Conservation (phyloP, 2,329 filamentous ascomycete species). For the Cladophialophora psammophila region DNA sequence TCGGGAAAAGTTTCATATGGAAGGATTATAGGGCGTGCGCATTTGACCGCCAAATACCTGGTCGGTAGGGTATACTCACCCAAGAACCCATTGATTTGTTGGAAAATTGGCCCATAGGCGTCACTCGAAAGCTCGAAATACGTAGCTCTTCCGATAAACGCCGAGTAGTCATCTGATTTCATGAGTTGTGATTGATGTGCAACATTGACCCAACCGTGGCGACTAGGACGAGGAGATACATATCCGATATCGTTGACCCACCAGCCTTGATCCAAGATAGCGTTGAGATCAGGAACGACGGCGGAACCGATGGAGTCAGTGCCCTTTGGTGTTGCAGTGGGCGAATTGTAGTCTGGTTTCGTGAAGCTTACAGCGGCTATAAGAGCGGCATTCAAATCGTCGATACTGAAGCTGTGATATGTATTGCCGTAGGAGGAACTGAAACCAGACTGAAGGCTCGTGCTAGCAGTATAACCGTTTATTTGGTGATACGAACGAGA, state of each 20-base stretch:
- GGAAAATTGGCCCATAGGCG: not conserved
- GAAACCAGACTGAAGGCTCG: conserved; percentile 20
- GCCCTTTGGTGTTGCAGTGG: not conserved
- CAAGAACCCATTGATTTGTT: conserved; percentile 14
- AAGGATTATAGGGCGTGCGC: conserved; percentile 4
- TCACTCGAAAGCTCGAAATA: conserved; percentile 5
- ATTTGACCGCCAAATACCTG: conserved; percentile 17
- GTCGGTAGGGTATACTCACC: conserved; percentile 19
- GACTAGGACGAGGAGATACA: conserved; percentile 6
- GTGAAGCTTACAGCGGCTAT: conserved; percentile 5
- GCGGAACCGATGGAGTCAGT: conserved; percentile 21
- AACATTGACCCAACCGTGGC: conserved; percentile 25
- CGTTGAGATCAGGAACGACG: conserved; percentile 21
- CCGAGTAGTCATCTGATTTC: conserved; percentile 12
- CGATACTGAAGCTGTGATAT: not conserved
- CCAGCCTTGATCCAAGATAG: conserved; percentile 13
- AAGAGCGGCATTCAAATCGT: not conserved
- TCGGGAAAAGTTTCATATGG: conserved; percentile 19
- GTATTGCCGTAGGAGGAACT: not conserved
- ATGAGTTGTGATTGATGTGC: conserved; percentile 16
- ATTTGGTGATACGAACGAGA: conserved; percentile 11
- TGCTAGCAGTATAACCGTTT: conserved; percentile 1
- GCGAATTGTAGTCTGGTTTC: conserved; percentile 1
- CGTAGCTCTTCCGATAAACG: conserved; percentile 1
- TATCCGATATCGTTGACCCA: not conserved